Percentiles rank a stretch among this genome's conserved stretches.
These are phyloP conservation scores for Russula sp. DNA, from an alignment of 768 basidiomycete genomes.

Conservation along the genomic window DNA sequence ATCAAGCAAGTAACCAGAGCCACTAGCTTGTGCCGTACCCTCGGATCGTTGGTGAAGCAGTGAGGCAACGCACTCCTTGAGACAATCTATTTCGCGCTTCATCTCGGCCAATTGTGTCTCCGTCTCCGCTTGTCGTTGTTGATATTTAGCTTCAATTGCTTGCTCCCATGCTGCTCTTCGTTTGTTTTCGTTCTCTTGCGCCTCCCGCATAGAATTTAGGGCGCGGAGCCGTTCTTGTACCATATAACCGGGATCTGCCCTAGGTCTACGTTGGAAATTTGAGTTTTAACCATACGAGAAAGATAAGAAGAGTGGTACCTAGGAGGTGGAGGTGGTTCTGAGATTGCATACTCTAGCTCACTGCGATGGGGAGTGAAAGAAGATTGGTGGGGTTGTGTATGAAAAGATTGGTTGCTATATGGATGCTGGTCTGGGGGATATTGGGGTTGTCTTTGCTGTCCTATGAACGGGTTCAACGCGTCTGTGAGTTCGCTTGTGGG, in stretches of 20 bases:
- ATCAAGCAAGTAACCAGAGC: not conserved
- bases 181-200: conserved; percentile 53
- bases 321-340: conserved; percentile 35
- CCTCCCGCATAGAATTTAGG: conserved; percentile 50
- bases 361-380: conserved; percentile 47
- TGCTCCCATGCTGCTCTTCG: conserved; percentile 63
- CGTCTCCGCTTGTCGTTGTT: conserved; percentile 51
- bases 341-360: conserved; percentile 59
- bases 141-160: conserved; percentile 57
- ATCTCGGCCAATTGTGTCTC: conserved; percentile 50
- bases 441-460: conserved; percentile 31
- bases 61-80: conserved; percentile 37
- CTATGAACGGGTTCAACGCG: conserved; percentile 66
- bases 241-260: conserved; percentile 32
- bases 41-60: not conserved
- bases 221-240: conserved; percentile 59
- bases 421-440: conserved; percentile 7
- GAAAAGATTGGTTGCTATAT: conserved; percentile 1
- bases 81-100: conserved; percentile 45
- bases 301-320: conserved; percentile 5
- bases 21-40: not conserved
- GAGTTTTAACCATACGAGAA: not conserved
- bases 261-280: conserved; percentile 15
- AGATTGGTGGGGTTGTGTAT: conserved; percentile 2
- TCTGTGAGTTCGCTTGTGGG: conserved; percentile 70